Percentiles rank a stretch among this genome's conserved stretches.
Conservation (phyloP, 2,329 filamentous ascomycete species). For the Paecilomyces sp. region DNA sequence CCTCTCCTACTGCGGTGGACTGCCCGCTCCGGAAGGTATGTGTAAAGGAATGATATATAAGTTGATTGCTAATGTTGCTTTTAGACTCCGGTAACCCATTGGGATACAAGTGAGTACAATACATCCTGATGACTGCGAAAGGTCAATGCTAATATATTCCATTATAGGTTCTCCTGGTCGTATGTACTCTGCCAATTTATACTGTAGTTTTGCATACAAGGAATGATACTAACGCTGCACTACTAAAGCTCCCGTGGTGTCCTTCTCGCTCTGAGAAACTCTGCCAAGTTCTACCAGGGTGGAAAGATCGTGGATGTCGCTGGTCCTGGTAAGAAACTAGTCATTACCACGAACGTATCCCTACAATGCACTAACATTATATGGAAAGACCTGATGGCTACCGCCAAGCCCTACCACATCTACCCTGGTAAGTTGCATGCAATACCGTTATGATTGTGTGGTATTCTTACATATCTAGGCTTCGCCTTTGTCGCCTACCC, state of each 20-base stretch:
- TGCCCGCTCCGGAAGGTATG: conserved; percentile 57
- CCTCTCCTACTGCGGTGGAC: conserved; percentile 76
- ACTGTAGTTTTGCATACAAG: neutral
- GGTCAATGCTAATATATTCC: neutral
- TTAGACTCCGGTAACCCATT: conserved; percentile 75
- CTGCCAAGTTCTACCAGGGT: conserved; percentile 74
- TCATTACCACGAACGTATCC: neutral
- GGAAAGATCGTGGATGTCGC: conserved; percentile 64
- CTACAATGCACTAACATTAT: neutral
- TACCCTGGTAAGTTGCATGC: conserved; percentile 60
- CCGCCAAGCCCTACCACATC: conserved; percentile 83
- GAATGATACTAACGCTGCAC: neutral
- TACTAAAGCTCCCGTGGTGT: conserved; percentile 63
- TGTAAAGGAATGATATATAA: neutral
- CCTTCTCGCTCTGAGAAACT: conserved; percentile 76
- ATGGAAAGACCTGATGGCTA: conserved; percentile 64
- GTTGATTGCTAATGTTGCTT: neutral
- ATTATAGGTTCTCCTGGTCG: conserved; percentile 61
- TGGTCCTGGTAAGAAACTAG: conserved; percentile 29
- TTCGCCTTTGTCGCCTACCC: conserved; percentile 88
- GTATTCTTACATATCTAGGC: neutral
- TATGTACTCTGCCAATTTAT: neutral
- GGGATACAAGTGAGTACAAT: conserved; percentile 60
- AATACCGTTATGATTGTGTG: neutral
- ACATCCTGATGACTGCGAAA: neutral